Base-by-base conservation (phyloP, 495 filamentous ascomycete species). In the Aspergillus haitiensis region DNA sequence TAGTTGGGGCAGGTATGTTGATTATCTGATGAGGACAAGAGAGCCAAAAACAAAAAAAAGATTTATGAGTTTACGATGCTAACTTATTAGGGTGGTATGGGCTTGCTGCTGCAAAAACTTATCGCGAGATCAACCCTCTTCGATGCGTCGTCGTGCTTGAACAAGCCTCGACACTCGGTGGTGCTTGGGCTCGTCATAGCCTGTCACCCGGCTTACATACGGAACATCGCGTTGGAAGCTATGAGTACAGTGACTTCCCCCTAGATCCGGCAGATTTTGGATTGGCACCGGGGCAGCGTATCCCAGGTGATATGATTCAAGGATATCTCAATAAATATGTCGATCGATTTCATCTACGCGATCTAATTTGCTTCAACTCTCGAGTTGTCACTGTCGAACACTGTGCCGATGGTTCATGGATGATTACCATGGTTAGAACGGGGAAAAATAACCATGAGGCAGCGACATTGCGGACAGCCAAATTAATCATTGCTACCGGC, bases 221-320 rank as follows among this genome's bases (percentile, higher is more conserved):
- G 2, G 78, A 79, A 63, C 75, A 77, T 47, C 58, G 70, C 40
- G 64, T 79, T 31, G 81, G 83, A 10, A 82, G 73, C 6, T 79
- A 80, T 62, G 84, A 85, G 62, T 84, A 80, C 66, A 78, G 77
- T 34, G 85, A 85, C 64, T 84, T 82, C 54, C 84, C 84, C 16
- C 82, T 88, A 81, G 40, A 45, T 33, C 33, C 52, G 15, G 76
- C 79, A 40, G 67, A 70, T 13, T 82, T 78, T 63, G 80, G 80
- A 10, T 75, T 86, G 49, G 74, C 77, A 57, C 59, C 75, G 5
- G 80, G 78, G 0, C 69, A 87, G 39, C 81, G 87, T 65, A 82
- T 90, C 31, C 75, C 86, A 5, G 88, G 84, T 0, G 55, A 74
- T 5, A 78, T 81, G 7, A 67, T 88, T 18, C 70, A 86, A 50